Evolutionary conservation across 2,329 filamentous ascomycete genomes (phyloP), one percentile per base, ranked within the genome.

Genomic region (Sclerotinia minor): DNA sequence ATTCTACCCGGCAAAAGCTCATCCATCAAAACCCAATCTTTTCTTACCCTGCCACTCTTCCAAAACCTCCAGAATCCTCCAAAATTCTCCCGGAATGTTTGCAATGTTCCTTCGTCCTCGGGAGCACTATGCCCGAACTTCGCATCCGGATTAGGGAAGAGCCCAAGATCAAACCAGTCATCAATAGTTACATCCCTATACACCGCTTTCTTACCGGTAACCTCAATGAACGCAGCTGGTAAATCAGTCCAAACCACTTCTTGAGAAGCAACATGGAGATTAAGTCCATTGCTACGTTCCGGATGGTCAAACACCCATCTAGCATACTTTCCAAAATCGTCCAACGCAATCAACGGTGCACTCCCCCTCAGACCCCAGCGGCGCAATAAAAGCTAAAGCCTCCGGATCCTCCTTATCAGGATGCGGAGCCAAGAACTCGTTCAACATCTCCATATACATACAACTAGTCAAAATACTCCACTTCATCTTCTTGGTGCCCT

Each of bases 391-490:
- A 13, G 70, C 64, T 17, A 63, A 45, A 8, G 69, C 55, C 1
- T 64, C 52, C 2, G 66, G 61, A 47, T 75, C 71, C 0, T 59
- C 35, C 15, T 68, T 68, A 4, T 67, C 64, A 2, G 64, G 66
- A 45, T 53, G 57, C 5, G 73, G 73, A 17, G 64, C 57, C 19
- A 74, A 68, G 8, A 73, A 32, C 64, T 75, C 73, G 6, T 66
- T 68, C 15, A 75, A 69, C 70, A 75, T 74, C 19, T 78, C 75
- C 63, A 77, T 71, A 55, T 78, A 78, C n/a, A 74, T 71, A 11
- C 75, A 73, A 21, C 74, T 77, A 3, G 75, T 76, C 41, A 77
- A 68, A 15, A 78, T 64, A 45, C 67, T 72, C 69, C 70, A 72
- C 72, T 70, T 74, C 64, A 45, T 35, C 17, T 58, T 60, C 11